phyloP scores from a whole-genome alignment of 1,284 basidiomycete species.

The Cryptococcus hybrid region DNA sequence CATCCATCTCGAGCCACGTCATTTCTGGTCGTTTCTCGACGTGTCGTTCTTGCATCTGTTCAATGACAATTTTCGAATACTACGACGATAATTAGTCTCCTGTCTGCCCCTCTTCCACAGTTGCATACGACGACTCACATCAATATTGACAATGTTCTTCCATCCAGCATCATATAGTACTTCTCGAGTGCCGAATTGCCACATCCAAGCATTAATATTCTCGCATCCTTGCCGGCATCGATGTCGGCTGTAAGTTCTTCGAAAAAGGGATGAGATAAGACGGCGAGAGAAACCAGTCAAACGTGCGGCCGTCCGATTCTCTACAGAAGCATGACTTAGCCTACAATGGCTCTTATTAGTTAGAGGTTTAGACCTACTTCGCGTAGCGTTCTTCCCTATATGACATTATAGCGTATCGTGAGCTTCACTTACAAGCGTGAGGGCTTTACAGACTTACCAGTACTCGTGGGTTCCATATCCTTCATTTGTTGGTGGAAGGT shows the following conservation, averaged over 20 bases:
- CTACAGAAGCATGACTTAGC: constrained; percentile 43
- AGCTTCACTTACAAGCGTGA: constrained; percentile 6
- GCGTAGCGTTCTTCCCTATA: constrained; percentile 66
- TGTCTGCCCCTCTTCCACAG: background rate
- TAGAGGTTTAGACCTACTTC: constrained; percentile 53
- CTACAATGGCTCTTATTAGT: constrained; percentile 3
- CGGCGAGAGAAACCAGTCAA: constrained; percentile 63
- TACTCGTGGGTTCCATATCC: constrained; percentile 72
- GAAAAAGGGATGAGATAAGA: constrained; percentile 44
- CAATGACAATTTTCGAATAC: constrained; percentile 78
- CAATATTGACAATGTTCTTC: constrained; percentile 76
- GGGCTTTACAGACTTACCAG: constrained; percentile 57
- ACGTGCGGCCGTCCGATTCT: constrained; percentile 64
- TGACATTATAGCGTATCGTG: background rate
- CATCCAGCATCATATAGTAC: constrained; percentile 84
- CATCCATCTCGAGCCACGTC: constrained; percentile 86
- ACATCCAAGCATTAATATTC: constrained; percentile 85
- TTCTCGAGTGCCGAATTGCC: constrained; percentile 72
- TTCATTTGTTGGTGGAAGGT: constrained; percentile 65
- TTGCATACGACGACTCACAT: constrained; percentile 57
- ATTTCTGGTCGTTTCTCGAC: constrained; percentile 61
- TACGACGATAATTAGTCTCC: constrained; percentile 35
- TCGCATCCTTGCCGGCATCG: constrained; percentile 55
- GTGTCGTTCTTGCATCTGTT: constrained; percentile 72
- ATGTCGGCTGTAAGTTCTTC: constrained; percentile 28